Base-by-base conservation (phyloP, 352 stramenopile species). In the Phytophthora rubi region DNA sequence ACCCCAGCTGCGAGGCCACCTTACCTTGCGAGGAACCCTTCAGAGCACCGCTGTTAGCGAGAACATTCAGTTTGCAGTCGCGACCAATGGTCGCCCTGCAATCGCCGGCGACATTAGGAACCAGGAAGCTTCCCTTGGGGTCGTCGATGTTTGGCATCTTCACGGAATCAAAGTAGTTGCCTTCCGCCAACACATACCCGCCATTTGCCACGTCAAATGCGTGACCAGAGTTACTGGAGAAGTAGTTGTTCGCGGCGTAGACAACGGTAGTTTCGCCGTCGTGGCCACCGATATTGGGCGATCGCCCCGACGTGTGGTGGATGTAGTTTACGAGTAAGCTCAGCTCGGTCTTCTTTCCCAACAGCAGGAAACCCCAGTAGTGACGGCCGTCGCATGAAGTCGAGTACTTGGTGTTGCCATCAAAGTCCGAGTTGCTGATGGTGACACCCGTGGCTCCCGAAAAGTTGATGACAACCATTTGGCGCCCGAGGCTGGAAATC, bases 361-460 rank as follows among this genome's bases (percentile, higher is more conserved):
- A 49, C 26, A 81, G 45, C 32, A 78, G 28, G 62, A 76, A 71
- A 1, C 48, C 64, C 72, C 76, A 87, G 55, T 87, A 87, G 55
- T 85, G 79, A 39, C 53, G 74, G 23, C 77, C 76, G n/a, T 87
- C 76, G 47, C 79, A 87, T 13, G 79, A 73, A 0, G 75, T 48
- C n/a, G 76, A 84, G 45, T 68, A 85, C 26, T 59, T 37, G 12
- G 79, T 84, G 16, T 57, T 53, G 16, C 79, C 79, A 39, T 83
- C 76, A 61, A 83, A 86, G 37, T 83, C 75, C 30, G 59, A 81
- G 70, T 84, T 83, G 48, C 71, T 83, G 65, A 87, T 77, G 1
- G 79, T 87, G 30, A 85, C 12, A 6, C 71, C 76, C n/a, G 57
- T 53, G 0, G 69, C 70, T 8, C 76, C 65, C 6, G 58, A 70